Evolutionary conservation across 257 asterid species (phyloP).

Genomic region (Solanum virginianum): DNA sequence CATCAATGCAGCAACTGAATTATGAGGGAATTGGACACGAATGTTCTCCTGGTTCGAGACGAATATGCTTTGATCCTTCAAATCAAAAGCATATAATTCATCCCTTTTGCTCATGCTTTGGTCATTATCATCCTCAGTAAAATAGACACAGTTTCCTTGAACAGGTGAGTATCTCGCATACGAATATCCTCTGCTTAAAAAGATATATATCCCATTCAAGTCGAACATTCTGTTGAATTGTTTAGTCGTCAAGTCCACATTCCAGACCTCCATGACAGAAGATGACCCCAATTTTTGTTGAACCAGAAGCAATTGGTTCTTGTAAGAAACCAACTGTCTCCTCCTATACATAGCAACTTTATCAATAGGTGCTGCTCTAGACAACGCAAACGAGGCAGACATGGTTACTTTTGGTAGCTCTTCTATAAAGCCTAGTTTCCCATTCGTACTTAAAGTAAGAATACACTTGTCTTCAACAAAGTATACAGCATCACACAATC

Average conservation of each 20-base stretch:
- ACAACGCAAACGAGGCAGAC: not conserved
- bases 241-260: not conserved
- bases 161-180: not conserved
- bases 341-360: not conserved
- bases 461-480: not conserved
- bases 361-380: not conserved
- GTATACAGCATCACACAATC: not conserved
- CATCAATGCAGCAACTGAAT: not conserved
- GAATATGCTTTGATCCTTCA: not conserved
- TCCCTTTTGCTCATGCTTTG: not conserved
- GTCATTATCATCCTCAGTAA: not conserved
- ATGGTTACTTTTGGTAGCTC: not conserved
- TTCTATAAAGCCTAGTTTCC: not conserved
- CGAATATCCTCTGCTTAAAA: not conserved
- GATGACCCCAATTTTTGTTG: not conserved
- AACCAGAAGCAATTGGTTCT: not conserved
- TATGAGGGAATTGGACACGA: not conserved
- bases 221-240: not conserved
- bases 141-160: not conserved
- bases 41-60: not conserved
- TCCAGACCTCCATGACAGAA: not conserved
- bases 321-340: not conserved
- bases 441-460: not conserved
- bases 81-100: not conserved
- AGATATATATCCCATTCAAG: not conserved